Base-by-base conservation (phyloP, 352 stramenopile species). In the Pythium grandisporangium region DNA sequence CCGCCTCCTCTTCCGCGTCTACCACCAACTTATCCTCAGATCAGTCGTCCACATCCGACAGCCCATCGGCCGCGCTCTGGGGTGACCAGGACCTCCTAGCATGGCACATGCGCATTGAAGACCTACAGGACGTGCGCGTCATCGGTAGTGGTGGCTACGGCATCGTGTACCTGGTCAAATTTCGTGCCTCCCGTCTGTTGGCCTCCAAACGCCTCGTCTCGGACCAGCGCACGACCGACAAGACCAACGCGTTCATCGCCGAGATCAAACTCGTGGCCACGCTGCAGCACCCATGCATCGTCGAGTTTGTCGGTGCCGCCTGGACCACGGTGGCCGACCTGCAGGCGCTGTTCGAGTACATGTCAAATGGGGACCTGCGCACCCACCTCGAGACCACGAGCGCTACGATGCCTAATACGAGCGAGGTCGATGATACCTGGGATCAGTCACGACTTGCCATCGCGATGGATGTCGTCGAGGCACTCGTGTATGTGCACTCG, bases 181-280 rank as follows among this genome's bases (percentile, higher is more conserved):
- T 42, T 21, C 42, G 32, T 3, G 13, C 24, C 21, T 25, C 14
- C 1, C 30, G 32, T 6, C 34, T 42, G 4, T 23, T 49, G 3
- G 42, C 42, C 23, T n/a, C n/a, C n/a, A n/a, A n/a, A n/a, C n/a
- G n/a, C n/a, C n/a, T n/a, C n/a, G n/a, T n/a, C n/a, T n/a, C n/a
- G n/a, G n/a, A n/a, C n/a, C n/a, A n/a, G n/a, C n/a, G n/a, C n/a
- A n/a, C n/a, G n/a, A n/a, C n/a, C n/a, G n/a, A n/a, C n/a, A n/a
- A n/a, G n/a, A n/a, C n/a, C n/a, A n/a, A n/a, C n/a, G n/a, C 38
- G 36, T 65, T 70, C 21, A 34, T 58, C 27, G 54, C 58, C 11
- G 60, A 70, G 37, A 61, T 70, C 36, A 61, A 60, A 17, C 57
- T 70, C 42, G 45, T 69, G 26, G 34, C 43, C 20, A 53, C 48